Evolutionary conservation across 176 grass and related monocot species (phyloP), one percentile per base, ranked within the genome.

Genomic region (Chrysopogon serrulatus): DNA sequence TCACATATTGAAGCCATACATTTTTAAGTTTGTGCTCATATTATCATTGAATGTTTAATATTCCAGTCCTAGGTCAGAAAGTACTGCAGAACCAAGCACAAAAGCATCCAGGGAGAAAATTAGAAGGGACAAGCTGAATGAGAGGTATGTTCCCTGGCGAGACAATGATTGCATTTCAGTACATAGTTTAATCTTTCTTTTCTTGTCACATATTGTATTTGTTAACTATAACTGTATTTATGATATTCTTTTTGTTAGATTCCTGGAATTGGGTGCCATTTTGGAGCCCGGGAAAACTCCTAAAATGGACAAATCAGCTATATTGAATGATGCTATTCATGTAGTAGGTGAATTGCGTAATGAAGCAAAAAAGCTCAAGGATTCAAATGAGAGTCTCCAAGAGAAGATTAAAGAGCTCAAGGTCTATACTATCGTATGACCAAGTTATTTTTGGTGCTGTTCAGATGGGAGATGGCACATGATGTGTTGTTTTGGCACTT

Each of bases 331-430:
- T 79, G 93, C 97, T 84, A 88, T 94, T 68, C 90, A 83, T 47
- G 84, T 84, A 28, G 83, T 99, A 48, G 77, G 91, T 73, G 93
- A 99, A 33, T 84, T 96, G 71, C 90, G 88, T 59, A 76, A 51
- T 65, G 97, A 99, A 67, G 48, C 93, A 91, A 70, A 92, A 79
- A 96, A 92, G 68, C 51, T 99, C 81, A 99, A 96, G 60, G 93
- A 99, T 37, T 96, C 93, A 63, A 96, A 96, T 77, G 90, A 91
- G 54, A 82, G 49, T 85, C 88, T 99, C 6, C 91, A 99, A 87
- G 97, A 96, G 80, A 99, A 99, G 84, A 99, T 99, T 48, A 99
- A 96, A 90, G 97, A 99, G 73, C 65, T 99, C n/a, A 99, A 99
- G 97, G 97, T 97, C 60, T 80, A 57, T 66, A 66, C 44, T 24